Evolutionary conservation across 768 basidiomycete genomes (phyloP), one percentile per base, ranked within the genome.

Genomic region (Collybia sordida): DNA sequence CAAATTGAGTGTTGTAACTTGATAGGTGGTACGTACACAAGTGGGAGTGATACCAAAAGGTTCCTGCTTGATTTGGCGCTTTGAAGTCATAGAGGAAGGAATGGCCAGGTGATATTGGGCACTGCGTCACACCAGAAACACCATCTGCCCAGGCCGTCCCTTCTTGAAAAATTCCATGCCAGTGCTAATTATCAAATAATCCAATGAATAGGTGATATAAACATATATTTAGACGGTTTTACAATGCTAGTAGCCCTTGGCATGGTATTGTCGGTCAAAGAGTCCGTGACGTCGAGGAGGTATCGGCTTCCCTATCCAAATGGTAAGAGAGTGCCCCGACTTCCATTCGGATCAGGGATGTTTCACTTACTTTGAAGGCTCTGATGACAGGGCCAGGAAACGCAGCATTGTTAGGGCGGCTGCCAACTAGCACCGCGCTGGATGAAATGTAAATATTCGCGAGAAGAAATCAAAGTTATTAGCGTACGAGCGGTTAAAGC

Each of bases 161-260:
- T 1, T 61, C 57, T 55, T 81, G 79, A 42, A 64, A 68, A 40
- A 82, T 57, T 3, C 81, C 80, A 55, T 82, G 81, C 79, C 78
- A 82, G 53, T 82, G 80, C 72, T 72, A 53, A 47, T 27, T 11
- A 46, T 25, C 24, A 27, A 19, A 42, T 31, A 15, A 35, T 51
- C 2, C 28, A 34, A 43, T 18, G 24, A 44, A 0, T 23, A 56
- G 58, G 57, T 42, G 61, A 18, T 14, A 8, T 27, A 22, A 22
- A 12, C 11, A 9, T 14, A 12, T 14, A n/a, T n/a, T n/a, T 31
- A 14, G 14, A 53, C 53, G n/a, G 15, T 54, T 67, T 18, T 34
- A 69, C 70, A 24, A 71, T 68, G 36, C 61, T 66, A 2, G 68
- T 70, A 9, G 55, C 63, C 36, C 44, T 54, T 17, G 59, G 37